Evolutionary conservation across 176 grass and related monocot genomes (phyloP), one percentile per base, ranked within the genome.

Genomic region (Aegilops bicornis): DNA sequence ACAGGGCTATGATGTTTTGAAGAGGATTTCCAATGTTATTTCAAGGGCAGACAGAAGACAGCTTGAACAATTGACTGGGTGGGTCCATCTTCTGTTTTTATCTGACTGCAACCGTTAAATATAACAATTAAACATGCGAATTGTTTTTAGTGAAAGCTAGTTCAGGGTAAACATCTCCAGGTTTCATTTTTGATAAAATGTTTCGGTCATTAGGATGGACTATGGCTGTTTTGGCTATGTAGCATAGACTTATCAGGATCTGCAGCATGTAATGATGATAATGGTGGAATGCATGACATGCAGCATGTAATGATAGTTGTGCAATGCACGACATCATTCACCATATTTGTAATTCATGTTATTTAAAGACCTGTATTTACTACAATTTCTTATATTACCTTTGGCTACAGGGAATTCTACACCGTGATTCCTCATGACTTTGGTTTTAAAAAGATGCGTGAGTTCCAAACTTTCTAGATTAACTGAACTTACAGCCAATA

Each of bases 351-450:
- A 66, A 4, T 45, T 83, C 65, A 13, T 37, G 35, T 59, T 8
- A 2, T 77, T 17, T 22, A 29, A 87, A 73, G 7, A 2, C 17
- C 20, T 40, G 1, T 79, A 73, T 72, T 63, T 71, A 40, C 20
- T 83, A 65, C 63, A 11, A 67, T 81, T 40, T 77, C 33, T 71
- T 77, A 69, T 77, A 37, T 76, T 87, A 17, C 67, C 35, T 75
- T 48, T 76, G 61, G 8, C 68, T 71, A 69, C 82, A 91, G 89
- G 72, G 86, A 91, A 88, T 91, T 91, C 86, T 91, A 91, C 86
- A 91, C 91, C 2, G 93, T 98, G 84, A 98, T 98, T 77, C 96
- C 96, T 89, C 96, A 98, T 94, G 96, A 98, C 83, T 95, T 98
- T 60, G 96, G 96, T 79, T 98, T 95, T 71, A 95, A 52, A 88